Conservation (phyloP, 2,329 filamentous ascomycete species). For the Trichophaea hybrida region DNA sequence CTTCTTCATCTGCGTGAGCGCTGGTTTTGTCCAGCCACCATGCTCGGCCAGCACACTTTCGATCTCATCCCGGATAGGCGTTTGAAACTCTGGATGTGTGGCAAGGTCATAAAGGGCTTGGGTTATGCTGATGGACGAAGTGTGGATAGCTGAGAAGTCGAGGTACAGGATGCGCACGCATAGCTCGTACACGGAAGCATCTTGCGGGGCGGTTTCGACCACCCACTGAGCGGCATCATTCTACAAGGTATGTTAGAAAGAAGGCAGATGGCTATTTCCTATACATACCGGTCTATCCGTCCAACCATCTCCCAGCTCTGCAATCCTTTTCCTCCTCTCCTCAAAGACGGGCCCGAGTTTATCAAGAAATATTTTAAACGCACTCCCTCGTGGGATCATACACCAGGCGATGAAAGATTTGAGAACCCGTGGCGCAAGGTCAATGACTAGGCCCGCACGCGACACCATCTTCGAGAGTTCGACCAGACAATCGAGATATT, state of each 20-base stretch:
- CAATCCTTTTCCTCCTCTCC: conserved; percentile 6
- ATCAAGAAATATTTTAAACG: conserved; percentile 7
- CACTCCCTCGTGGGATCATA: conserved; percentile 1
- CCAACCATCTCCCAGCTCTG: neutral
- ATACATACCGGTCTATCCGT: conserved; percentile 6
- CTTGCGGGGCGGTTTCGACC: neutral
- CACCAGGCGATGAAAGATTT: conserved; percentile 8
- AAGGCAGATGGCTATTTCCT: neutral
- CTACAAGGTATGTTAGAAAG: neutral
- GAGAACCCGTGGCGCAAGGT: conserved; percentile 4
- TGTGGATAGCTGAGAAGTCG: conserved; percentile 9
- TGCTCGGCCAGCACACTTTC: conserved; percentile 4
- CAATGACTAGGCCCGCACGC: conserved; percentile 7
- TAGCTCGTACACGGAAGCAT: neutral
- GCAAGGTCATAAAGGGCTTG: conserved; percentile 14
- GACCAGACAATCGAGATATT: conserved; percentile 7
- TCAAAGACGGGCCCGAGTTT: conserved; percentile 14
- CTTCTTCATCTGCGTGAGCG: conserved; percentile 12
- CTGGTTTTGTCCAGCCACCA: conserved; percentile 10
- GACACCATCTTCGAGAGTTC: conserved; percentile 2
- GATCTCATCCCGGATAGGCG: conserved; percentile 8
- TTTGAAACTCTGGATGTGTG: conserved; percentile 6
- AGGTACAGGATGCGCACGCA: conserved; percentile 6
- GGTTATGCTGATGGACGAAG: conserved; percentile 7
- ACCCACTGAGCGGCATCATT: conserved; percentile 9